phyloP scores from a whole-genome alignment of 352 stramenopile genomes.

The Pythium brachiatum region DNA sequence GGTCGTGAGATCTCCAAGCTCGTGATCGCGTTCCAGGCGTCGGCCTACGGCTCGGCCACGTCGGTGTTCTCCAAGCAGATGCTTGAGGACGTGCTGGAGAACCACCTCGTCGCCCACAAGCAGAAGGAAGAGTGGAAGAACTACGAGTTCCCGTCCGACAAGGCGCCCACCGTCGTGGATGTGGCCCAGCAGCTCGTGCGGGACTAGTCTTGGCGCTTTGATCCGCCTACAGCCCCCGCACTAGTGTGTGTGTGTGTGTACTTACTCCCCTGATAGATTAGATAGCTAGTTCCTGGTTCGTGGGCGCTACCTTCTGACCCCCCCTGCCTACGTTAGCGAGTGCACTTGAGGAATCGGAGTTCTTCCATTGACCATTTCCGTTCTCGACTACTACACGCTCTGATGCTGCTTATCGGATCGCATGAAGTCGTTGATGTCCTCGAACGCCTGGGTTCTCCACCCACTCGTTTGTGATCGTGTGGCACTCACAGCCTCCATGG shows the following conservation, averaged over 20 bases:
- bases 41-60: slow-evolving; percentile 95
- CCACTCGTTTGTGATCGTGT: too few species aligned
- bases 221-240: neutral
- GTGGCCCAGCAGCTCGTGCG: slow-evolving; percentile 44
- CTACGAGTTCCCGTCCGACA: slow-evolving; percentile 59
- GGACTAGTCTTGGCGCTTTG: slow-evolving; percentile 27
- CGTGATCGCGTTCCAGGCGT: slow-evolving; percentile 98
- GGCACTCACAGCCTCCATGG: too few species aligned
- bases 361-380: slow-evolving; percentile 4
- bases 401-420: too few species aligned
- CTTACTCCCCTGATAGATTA: slow-evolving; percentile 60
- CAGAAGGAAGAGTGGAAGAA: slow-evolving; percentile 94
- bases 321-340: neutral
- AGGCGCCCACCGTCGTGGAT: slow-evolving; percentile 35
- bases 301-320: slow-evolving; percentile 54
- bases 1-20: slow-evolving; percentile 99
- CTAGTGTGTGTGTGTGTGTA: slow-evolving; percentile 8
- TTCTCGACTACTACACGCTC: too few species aligned
- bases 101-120: slow-evolving; percentile 92
- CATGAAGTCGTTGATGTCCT: too few species aligned
- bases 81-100: slow-evolving; percentile 92
- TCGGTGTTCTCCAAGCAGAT: slow-evolving; percentile 92
- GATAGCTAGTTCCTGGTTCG: slow-evolving; percentile 81
- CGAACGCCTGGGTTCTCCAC: too few species aligned
- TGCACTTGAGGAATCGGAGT: slow-evolving; percentile 3